These are phyloP conservation scores for Monascus purpureus DNA, from an alignment of 495 filamentous ascomycete species.

Conservation along the genomic window DNA sequence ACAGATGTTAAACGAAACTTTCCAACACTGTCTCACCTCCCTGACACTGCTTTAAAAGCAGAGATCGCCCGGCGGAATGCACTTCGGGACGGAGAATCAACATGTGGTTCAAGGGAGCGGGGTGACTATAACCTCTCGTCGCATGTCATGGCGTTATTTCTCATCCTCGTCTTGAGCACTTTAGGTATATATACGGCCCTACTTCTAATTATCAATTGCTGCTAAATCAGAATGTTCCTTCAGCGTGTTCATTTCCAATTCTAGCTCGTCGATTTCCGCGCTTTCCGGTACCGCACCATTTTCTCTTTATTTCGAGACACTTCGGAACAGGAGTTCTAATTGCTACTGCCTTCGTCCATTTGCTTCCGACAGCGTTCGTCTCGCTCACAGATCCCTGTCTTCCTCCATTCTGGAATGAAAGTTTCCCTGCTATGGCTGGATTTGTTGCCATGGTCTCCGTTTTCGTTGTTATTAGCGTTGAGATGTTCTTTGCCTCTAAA, in stretches of 20 bases:
- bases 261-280: slow-evolving; percentile 35
- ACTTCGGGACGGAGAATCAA: slow-evolving; percentile 10
- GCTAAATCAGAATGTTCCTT: slow-evolving; percentile 2
- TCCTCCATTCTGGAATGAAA: slow-evolving; percentile 54
- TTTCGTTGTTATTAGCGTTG: slow-evolving; percentile 57
- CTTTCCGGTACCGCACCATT: slow-evolving; percentile 33
- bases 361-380: slow-evolving; percentile 68
- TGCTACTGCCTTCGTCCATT: slow-evolving; percentile 79
- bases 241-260: slow-evolving; percentile 42
- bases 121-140: slow-evolving; percentile 51
- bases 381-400: slow-evolving; percentile 74
- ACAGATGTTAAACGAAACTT: slow-evolving; percentile 13
- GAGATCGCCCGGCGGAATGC: slow-evolving; percentile 19
- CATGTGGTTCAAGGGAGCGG: slow-evolving; percentile 46
- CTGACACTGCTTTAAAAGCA: slow-evolving; percentile 17
- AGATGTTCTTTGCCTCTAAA: slow-evolving; percentile 58
- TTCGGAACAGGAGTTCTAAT: slow-evolving; percentile 81
- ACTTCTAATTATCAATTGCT: background rate
- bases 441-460: slow-evolving; percentile 67
- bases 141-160: slow-evolving; percentile 64
- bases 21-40: slow-evolving; percentile 13
- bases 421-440: slow-evolving; percentile 64
- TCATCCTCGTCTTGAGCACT: slow-evolving; percentile 62
- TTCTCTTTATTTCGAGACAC: slow-evolving; percentile 65
- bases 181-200: slow-evolving; percentile 36